Base-by-base conservation (phyloP, 805 yeast species). In the Henningerozyma blattae region DNA sequence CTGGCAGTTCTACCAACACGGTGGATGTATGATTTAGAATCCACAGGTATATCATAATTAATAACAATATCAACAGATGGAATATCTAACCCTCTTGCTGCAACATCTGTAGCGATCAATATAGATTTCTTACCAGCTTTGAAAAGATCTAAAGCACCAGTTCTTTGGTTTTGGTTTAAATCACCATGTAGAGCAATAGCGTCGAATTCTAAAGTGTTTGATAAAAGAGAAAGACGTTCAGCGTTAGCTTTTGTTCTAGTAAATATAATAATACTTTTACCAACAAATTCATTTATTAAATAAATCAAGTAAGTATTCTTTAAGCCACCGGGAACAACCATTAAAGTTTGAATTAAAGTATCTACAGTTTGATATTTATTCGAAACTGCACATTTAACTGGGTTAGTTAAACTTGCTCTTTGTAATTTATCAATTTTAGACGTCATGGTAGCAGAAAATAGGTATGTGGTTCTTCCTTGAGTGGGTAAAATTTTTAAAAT, bases 371-470 rank as follows among this genome's bases (percentile, higher is more conserved):
- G 78, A 59, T 86, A 83, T 52, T 84, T 83, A 43, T 75, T 75
- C 14, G 91, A 79, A 3, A 89, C 95, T 0, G 95, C 85, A 32
- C 93, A 85, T 44, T 86, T 74, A 3, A 87, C 94, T 0, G 98
- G 98, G 47, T 83, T 75, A 4, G 73, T 62, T 43, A 89, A 67
- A 25, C 95, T 85, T 1, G 97, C 97, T 40, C 97, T 67, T 61
- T 91, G 97, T 44, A 89, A 65, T 57, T 87, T 87, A 48, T 87
- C 97, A 48, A 89, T 86, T 54, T 91, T 91, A 30, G 83, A 81
- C 2, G 97, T 89, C 77, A 93, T 83, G 0, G 98, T 89, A n/a
- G 98, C 98, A 20, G 95, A 83, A 52, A 87, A 89, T 35, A 89
- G 61, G 48, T 79, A 85, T 0, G 91, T 81, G 4, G 86, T 84